Evolutionary conservation across 495 filamentous ascomycete species (phyloP), one percentile per base, ranked within the genome.

Genomic region (Neurospora africana): DNA sequence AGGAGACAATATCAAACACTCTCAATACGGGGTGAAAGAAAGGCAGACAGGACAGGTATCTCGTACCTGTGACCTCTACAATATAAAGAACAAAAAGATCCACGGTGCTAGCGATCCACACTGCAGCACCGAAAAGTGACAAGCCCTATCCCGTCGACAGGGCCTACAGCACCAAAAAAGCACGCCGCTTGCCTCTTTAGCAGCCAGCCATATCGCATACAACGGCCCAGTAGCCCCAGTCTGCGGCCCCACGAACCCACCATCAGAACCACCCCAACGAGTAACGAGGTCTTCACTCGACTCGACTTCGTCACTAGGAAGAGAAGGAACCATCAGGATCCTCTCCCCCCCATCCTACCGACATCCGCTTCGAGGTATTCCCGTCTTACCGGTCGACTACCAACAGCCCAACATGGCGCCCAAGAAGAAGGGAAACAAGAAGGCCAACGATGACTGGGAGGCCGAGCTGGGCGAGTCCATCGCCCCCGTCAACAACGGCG

Each of bases 361-460:
- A 58, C 47, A 58, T 58, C 21, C 47, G 47, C 47, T 10, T 58
- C 47, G 27, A 33, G 53, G 53, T 65, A 65, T 65, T 58, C 47
- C 47, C 47, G 44, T 5, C 44, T 23, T 23, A 53, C 44, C 47
- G 47, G 47, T 58, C 47, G 47, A 58, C 23, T 58, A 58, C 47
- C 47, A 58, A 35, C 27, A 65, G 53, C 53, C 43, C 75, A 84
- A 75, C 7, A 97, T 98, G 94, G 85, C 93, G 75, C 94, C 94
- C 47, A 98, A 97, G 84, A 95, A 97, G 86, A 94, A 95, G 86
- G 91, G 89, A 81, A 91, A 90, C 80, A 97, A 93, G 84, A 92
- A 91, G 82, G 90, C 87, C 77, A 87, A 92, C 78, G 93, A 97
- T 78, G 93, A 97, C 84, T 98, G 96, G 95, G 95, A 99, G 77